Base-by-base conservation (phyloP, 2,329 filamentous ascomycete genomes). In the Phaeoacremonium minimum region DNA sequence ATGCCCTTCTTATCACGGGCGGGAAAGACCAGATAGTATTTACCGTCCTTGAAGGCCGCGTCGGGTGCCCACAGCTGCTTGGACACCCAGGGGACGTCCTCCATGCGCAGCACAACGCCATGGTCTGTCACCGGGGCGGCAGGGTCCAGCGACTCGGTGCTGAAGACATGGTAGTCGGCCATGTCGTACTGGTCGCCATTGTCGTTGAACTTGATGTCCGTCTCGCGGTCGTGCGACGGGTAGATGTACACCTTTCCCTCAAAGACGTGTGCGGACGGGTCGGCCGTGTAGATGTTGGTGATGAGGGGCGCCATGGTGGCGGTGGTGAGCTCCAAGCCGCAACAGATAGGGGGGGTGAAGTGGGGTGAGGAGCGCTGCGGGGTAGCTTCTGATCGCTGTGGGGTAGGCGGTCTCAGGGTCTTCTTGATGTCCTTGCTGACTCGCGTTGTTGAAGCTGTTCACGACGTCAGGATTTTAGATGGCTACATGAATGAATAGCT, bases 141-240 rank as follows among this genome's bases (percentile, higher is more conserved):
- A 2, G 71, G 65, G 37, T 77, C 71, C 40, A 77, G 60, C 18
- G 64, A 66, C 9, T 58, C 48, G 17, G 63, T 64, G 46, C 75
- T 81, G 60, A 89, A 81, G 56, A 90, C 85, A 60, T 89, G 85
- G 70, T 90, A 90, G 66, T 90, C 85, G 38, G 66, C 72, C 85
- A 89, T 90, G 65, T 87, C 85, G 58, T 88, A 89, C 57, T 89
- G 85, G 63, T 88, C 85, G 54, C 85, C 85, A 71, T 88, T 87
- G 70, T 89, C 85, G 65, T 90, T 89, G 69, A 84, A 82, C 39
- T 74, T 40, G 57, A 87, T 85, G 58, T 80, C 74, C 5, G 83
- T 86, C 58, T 87, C 81, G 47, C 83, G 76, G 61, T 90, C 85
- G 63, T 90, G 85, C 15, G 84, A 89, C 15, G 85, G 85, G 65